Evolutionary conservation across 306 rosid genomes (phyloP), one percentile per base, ranked within the genome.

Genomic region (Rosa multiflora): DNA sequence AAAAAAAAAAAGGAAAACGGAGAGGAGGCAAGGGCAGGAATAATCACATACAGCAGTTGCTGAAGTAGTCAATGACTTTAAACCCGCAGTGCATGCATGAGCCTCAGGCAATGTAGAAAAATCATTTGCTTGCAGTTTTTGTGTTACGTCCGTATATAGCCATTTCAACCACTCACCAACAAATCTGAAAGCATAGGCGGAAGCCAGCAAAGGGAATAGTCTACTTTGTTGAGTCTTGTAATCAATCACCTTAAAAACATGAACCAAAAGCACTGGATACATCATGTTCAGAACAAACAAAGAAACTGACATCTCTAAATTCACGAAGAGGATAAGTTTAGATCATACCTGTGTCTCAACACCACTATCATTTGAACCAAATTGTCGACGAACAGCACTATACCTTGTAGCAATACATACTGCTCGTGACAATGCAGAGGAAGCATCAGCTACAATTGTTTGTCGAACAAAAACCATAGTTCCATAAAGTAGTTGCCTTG

Each of bases 21-120:
- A 51, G 18, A 72, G 39, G 49, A 20, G 1, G 26, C 14, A 70
- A 62, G 44, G 55, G 52, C 13, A 17, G 66, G 44, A 85, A 75
- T 32, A 39, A 76, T 42, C 17, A 81, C 99, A 23, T 91, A 95
- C 99, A 82, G 99, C 97, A 84, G 99, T 91, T 59, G 85, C 93
- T 14, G 96, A 77, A 35, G 99, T 95, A 52, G 99, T 95, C 90
- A 95, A 66, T 47, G 97, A 92, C 89, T 95, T 95, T 90, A 95
- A 89, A 59, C 99, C 99, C 1, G 99, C 98, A 63, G 99, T 93
- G 85, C 99, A 95, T 46, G 99, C 98, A 88, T 95, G 99, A 76
- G 96, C 98, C 89, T 95, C 99, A 6, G 99, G 91, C 82, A 95
- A 87, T 59, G 98, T 93, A 14, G 98, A 87, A 82, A 91, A 95